Evolutionary conservation across 2,329 filamentous ascomycete species (phyloP).

Genomic region (Venturia nashicola): DNA sequence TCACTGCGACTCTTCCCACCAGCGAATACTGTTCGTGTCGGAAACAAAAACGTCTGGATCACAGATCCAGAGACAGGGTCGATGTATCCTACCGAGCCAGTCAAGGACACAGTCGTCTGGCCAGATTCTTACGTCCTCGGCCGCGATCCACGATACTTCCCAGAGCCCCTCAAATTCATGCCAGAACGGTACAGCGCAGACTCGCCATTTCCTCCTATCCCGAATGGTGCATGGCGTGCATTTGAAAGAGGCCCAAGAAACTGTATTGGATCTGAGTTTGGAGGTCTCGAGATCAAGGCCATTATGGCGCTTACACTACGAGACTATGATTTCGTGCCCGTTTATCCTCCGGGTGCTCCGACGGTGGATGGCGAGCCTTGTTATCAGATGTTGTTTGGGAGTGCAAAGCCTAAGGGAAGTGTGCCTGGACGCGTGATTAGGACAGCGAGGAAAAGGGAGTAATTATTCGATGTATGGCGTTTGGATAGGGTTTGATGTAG

Average conservation of each 20-base stretch:
- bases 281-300: slow-evolving; percentile 39
- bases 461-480: neutral
- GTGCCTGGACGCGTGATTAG: slow-evolving; percentile 4
- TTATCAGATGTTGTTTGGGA: slow-evolving; percentile 10
- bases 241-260: slow-evolving; percentile 44
- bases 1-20: slow-evolving; percentile 21
- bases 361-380: slow-evolving; percentile 7
- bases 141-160: slow-evolving; percentile 15
- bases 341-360: neutral
- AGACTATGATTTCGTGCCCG: slow-evolving; percentile 35
- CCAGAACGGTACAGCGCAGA: slow-evolving; percentile 16
- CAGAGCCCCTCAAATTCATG: slow-evolving; percentile 14
- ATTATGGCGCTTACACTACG: slow-evolving; percentile 37
- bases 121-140: slow-evolving; percentile 13
- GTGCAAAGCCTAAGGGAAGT: slow-evolving; percentile 9
- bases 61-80: slow-evolving; percentile 9
- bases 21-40: slow-evolving; percentile 11
- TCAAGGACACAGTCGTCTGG: slow-evolving; percentile 2
- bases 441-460: neutral
- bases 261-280: slow-evolving; percentile 47
- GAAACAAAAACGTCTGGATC: neutral
- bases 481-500: too few species aligned
- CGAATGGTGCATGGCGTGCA: slow-evolving; percentile 33
- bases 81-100: slow-evolving; percentile 14
- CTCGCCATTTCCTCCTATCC: slow-evolving; percentile 24